phyloP scores from a whole-genome alignment of 1,139 yeast genomes.

The Geotrichum armillariae region DNA sequence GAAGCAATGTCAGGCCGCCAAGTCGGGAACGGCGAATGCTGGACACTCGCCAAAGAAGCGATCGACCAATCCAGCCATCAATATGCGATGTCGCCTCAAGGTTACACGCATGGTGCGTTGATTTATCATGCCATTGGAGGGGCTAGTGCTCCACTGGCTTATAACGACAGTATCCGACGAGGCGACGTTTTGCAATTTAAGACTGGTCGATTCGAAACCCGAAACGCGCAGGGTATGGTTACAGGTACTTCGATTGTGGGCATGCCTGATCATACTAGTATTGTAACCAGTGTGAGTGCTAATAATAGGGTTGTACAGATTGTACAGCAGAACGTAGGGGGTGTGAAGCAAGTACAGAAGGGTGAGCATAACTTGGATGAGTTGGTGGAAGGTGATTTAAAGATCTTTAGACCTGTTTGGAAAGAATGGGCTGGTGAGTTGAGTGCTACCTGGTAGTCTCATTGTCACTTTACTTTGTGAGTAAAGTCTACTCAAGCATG shows the following conservation, averaged over 20 bases:
- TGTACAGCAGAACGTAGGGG: slow-evolving; percentile 64
- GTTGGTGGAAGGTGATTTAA: slow-evolving; percentile 50
- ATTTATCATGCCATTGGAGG: slow-evolving; percentile 41
- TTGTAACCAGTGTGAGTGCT: slow-evolving; percentile 45
- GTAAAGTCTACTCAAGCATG: no score
- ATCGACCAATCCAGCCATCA: slow-evolving; percentile 59
- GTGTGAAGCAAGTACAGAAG: slow-evolving; percentile 48
- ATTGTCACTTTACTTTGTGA: no score
- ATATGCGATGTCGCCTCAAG: slow-evolving; percentile 59
- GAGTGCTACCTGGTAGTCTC: slow-evolving; percentile 32
- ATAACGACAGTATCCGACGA: slow-evolving; percentile 40
- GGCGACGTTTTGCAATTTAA: slow-evolving; percentile 52
- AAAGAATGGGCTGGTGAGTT: slow-evolving; percentile 53
- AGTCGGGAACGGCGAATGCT: slow-evolving; percentile 75
- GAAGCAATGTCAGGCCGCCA: slow-evolving; percentile 54
- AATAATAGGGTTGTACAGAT: slow-evolving; percentile 42
- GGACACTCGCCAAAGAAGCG: slow-evolving; percentile 74
- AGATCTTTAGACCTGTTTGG: slow-evolving; percentile 57
- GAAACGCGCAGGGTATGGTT: slow-evolving; percentile 25
- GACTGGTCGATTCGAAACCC: slow-evolving; percentile 46
- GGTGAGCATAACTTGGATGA: slow-evolving; percentile 49
- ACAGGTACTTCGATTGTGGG: slow-evolving; percentile 44
- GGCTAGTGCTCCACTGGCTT: slow-evolving; percentile 32
- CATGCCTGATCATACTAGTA: slow-evolving; percentile 66
- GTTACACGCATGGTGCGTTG: slow-evolving; percentile 59